A percentile compares a stretch with the other conserved stretches of the same genome.
Evolutionary conservation across 345 rosid genomes (phyloP).

Genomic region (Syzygium aromaticum): DNA sequence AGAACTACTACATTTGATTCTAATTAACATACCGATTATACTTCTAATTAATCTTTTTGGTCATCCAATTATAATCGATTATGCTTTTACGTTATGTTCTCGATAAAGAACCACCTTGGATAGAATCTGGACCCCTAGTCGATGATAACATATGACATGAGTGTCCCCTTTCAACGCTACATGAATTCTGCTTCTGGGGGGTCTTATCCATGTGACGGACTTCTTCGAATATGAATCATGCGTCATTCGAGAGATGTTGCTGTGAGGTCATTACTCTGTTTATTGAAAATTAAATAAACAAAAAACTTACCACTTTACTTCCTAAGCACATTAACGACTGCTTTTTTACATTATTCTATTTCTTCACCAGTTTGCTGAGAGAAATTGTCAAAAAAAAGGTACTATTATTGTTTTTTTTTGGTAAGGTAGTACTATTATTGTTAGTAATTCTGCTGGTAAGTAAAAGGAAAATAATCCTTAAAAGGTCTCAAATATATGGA

Average conservation of each 20-base stretch:
- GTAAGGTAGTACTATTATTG: neutral
- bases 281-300: neutral
- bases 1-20: neutral
- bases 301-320: neutral
- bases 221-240: neutral
- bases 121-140: neutral
- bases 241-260: neutral
- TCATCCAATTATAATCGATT: neutral
- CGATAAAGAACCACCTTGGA: neutral
- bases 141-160: neutral
- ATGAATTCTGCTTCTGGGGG: neutral
- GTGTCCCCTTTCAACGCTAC: neutral
- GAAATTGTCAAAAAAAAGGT: neutral
- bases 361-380: neutral
- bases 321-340: neutral
- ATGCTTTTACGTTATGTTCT: neutral
- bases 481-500: neutral
- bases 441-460: neutral
- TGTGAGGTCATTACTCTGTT: neutral
- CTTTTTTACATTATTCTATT: no score
- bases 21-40: neutral
- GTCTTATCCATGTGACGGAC: neutral
- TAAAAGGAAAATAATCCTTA: neutral
- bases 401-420: neutral
- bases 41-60: neutral